Evolutionary conservation across 306 rosid species (phyloP), one percentile per base, ranked within the genome.

Genomic region (Dryas drummondii): DNA sequence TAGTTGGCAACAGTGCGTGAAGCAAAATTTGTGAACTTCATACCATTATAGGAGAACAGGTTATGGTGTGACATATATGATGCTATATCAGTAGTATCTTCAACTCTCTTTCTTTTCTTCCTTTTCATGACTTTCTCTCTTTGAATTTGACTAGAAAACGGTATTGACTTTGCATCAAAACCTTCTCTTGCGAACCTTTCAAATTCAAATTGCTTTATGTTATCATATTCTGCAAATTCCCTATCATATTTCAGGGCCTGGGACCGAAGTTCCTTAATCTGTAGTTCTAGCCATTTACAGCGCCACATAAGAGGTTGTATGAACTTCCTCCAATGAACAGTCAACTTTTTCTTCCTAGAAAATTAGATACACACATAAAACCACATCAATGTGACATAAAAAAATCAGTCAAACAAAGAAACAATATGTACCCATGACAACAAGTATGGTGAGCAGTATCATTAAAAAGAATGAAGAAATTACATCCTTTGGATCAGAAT

Each of bases 211-310:
- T 78, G 73, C 82, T 88, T 82, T 68, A 67, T 78, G 46, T 82
- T 19, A 66, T 85, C 78, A 66, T 71, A 84, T 46, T 77, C 80
- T 14, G 76, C 91, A 70, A 94, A 86, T 70, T 87, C 87, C 52
- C 76, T 62, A 12, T 85, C 88, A 73, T 92, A 94, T 82, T 88
- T 84, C 22, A 9, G 77, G 16, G 77, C 68, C 80, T 80, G 93
- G 57, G 89, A 87, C 67, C 77, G 84, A 71, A 94, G 92, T 75
- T 81, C 82, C 82, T 62, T 86, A 52, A 92, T 72, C 80, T 66
- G 78, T 83, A 92, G 77, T 76, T 90, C 99, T 51, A 83, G 42
- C 97, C 97, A 92, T 86, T 88, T 94, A 82, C 89, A 86, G 26
- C 97, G 93, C 93, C 91, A 86, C 82, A 48, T 81, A 37, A 87